Evolutionary conservation across 306 rosid species (phyloP).

Genomic region (Cucumis hystrix): DNA sequence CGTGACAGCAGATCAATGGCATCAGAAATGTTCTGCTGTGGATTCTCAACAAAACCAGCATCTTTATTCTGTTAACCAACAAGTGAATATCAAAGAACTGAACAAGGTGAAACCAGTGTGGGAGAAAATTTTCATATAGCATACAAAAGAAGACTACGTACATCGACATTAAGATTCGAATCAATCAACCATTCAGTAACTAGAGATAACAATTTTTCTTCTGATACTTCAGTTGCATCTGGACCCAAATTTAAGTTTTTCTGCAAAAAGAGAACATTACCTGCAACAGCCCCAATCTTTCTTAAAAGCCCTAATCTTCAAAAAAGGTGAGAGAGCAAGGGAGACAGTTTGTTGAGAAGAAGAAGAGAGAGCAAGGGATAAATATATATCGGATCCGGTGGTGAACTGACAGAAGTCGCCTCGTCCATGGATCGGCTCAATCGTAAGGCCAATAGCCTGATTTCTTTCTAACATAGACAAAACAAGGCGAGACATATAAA

Average conservation of each 20-base stretch:
- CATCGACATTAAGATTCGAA: constrained; percentile 68
- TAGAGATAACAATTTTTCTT: constrained; percentile 79
- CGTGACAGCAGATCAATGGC: constrained; percentile 95
- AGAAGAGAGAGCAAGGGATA: too few relatives aligned
- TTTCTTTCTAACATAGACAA: too few relatives aligned
- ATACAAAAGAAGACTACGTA: constrained; percentile 12
- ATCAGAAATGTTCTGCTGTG: constrained; percentile 89
- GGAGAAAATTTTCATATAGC: not conserved
- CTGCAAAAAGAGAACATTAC: constrained; percentile 74
- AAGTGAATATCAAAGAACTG: constrained; percentile 8
- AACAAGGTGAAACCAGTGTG: constrained; percentile 1
- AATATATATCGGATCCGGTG: too few relatives aligned
- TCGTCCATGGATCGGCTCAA: too few relatives aligned
- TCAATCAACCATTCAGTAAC: constrained; percentile 86
- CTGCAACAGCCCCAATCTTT: constrained; percentile 30
- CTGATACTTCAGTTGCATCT: constrained; percentile 78
- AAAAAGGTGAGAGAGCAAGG: too few relatives aligned
- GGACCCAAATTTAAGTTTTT: constrained; percentile 69
- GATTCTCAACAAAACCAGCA: constrained; percentile 72
- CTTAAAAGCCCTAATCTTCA: too few relatives aligned
- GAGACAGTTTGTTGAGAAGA: too few relatives aligned
- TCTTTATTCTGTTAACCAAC: constrained; percentile 58
- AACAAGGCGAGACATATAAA: too few relatives aligned
- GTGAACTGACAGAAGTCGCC: too few relatives aligned
- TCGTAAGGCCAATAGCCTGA: too few relatives aligned